These are phyloP conservation scores for Parascedosporium putredinis DNA, from an alignment of 2,329 filamentous ascomycete genomes.

Conservation along the genomic window DNA sequence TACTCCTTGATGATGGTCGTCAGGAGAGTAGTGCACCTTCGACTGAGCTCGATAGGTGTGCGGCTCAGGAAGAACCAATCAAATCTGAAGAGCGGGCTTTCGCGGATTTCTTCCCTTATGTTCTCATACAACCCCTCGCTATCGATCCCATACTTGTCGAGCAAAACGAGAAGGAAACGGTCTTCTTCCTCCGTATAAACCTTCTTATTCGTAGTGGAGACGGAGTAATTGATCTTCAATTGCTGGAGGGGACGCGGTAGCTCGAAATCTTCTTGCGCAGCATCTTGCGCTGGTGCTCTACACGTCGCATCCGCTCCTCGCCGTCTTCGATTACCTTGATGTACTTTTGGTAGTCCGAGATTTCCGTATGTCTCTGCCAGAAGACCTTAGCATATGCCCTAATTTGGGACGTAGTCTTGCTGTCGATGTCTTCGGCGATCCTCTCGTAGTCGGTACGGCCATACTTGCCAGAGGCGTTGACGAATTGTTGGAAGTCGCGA, in stretches of 20 bases:
- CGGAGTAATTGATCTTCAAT: constrained; percentile 97
- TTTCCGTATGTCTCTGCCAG: constrained; percentile 89
- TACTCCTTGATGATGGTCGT: constrained; percentile 94
- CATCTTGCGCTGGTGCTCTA: constrained; percentile 86
- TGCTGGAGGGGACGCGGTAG: constrained; percentile 95
- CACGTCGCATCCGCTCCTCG: constrained; percentile 79
- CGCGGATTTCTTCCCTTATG: constrained; percentile 94
- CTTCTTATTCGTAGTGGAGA: constrained; percentile 99
- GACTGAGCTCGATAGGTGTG: constrained; percentile 83
- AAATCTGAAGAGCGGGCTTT: constrained; percentile 90
- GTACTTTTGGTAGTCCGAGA: constrained; percentile 80
- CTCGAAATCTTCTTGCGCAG: constrained; percentile 90
- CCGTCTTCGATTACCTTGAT: constrained; percentile 84
- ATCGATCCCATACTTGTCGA: constrained; percentile 88
- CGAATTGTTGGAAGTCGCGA: constrained; percentile 94
- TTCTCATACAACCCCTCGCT: constrained; percentile 82
- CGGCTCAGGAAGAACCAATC: constrained; percentile 99
- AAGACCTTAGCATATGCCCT: constrained; percentile 90
- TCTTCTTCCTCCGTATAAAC: constrained; percentile 99
- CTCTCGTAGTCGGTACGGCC: constrained; percentile 76
- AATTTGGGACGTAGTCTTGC: constrained; percentile 76
- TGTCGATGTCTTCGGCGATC: constrained; percentile 84
- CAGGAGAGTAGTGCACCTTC: constrained; percentile 85
- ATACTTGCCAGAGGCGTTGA: constrained; percentile 90
- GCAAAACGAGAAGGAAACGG: constrained; percentile 83